Percentiles rank a stretch among this genome's conserved stretches.
These are phyloP conservation scores for Zopfia rhizophila DNA, from an alignment of 2,329 filamentous ascomycete species.

Conservation along the genomic window DNA sequence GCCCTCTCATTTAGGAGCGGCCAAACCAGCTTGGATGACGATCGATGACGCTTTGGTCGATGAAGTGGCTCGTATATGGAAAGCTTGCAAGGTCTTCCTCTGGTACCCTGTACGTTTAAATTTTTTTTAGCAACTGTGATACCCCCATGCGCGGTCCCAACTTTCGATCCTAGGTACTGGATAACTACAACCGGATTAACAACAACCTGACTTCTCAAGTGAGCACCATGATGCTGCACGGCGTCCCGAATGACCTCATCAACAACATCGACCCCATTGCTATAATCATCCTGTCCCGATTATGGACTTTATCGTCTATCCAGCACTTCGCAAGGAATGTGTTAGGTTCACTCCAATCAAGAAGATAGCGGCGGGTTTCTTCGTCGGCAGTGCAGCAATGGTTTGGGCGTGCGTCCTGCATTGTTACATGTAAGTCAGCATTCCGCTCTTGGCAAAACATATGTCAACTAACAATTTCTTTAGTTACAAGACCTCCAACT, in stretches of 20 bases:
- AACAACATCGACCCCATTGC: constrained; percentile 80
- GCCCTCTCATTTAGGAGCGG: constrained; percentile 67
- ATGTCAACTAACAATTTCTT: constrained; percentile 10
- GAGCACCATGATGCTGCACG: constrained; percentile 72
- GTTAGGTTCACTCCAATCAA: constrained; percentile 79
- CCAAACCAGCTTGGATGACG: constrained; percentile 76
- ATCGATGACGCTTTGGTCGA: constrained; percentile 87
- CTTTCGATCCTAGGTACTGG: too few species aligned
- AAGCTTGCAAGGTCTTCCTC: constrained; percentile 54
- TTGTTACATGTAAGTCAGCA: constrained; percentile 59
- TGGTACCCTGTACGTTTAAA: constrained; percentile 71
- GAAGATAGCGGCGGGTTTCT: constrained; percentile 77
- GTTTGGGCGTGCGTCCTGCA: constrained; percentile 67
- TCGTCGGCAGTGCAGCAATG: constrained; percentile 71
- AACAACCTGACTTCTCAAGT: constrained; percentile 76
- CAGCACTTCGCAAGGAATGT: constrained; percentile 69
- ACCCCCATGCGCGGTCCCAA: too few species aligned
- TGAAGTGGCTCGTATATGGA: constrained; percentile 73
- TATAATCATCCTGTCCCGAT: constrained; percentile 73
- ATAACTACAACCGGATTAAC: constrained; percentile 75
- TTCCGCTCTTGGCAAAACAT: constrained; percentile 33
- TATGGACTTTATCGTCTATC: constrained; percentile 74
- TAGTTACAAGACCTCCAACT: constrained; percentile 64
- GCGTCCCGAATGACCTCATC: constrained; percentile 81
- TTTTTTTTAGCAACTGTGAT: too few species aligned